Base-by-base conservation (phyloP, 257 asterid species). In the Plantago major region DNA sequence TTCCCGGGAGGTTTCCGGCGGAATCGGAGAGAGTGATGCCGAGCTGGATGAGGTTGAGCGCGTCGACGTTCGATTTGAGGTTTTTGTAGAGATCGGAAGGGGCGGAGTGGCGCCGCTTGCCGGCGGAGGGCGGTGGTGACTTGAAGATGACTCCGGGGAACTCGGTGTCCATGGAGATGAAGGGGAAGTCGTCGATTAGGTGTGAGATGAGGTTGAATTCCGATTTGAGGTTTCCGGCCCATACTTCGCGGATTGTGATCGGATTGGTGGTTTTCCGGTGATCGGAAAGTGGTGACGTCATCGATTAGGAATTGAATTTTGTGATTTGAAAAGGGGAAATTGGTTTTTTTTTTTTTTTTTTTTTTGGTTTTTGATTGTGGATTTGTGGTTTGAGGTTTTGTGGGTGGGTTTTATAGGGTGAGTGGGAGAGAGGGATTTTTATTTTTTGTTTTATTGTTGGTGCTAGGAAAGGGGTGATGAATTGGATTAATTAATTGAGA, bases 111-210 rank as follows among this genome's bases (percentile, higher is more conserved):
- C 72, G 13, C 3, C 63, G 50, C 11, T 17, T 60, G 4, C 62
- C 64, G 55, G 63, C 43, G 46, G 56, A 17, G 14, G 9, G 7
- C 12, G 47, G 69, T 19, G 14, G 70, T 11, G 70, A 73, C 57
- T 79, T 73, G 76, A 54, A 71, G 67, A 82, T 55, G 1, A 78
- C 79, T 11, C 88, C 88, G 44, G 97, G 97, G 53, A 89, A 89
- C 62, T 78, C 94, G 0, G 95, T 87, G 67, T 84, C 95, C 92
- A 87, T 84, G 10, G 95, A 81, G 54, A 83, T 67, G 55, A 46
- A 84, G 0, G 89, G 87, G 60, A 63, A 87, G 1, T 61, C 45
- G 54, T 84, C 92, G 14, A 87, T 59, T n/a, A 78, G 62, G 10
- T 47, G 54, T 0, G 82, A 65, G 47, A 87, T 73, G 51, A 87